Base-by-base conservation (phyloP, 441 rosid genomes). In the Populus hybrid region DNA sequence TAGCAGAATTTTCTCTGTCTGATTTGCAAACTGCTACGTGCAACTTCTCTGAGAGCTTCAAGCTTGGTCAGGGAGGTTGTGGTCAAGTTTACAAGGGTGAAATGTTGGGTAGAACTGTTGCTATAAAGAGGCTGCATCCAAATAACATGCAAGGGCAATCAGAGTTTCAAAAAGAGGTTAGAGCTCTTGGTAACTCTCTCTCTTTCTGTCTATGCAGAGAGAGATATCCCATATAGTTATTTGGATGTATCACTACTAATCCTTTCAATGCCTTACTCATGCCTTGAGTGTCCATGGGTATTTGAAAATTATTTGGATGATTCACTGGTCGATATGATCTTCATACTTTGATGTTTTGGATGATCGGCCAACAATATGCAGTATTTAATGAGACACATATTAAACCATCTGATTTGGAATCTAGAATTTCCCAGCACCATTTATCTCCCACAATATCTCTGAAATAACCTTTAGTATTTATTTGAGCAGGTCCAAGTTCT, bases 41-140 rank as follows among this genome's bases (percentile, higher is more conserved):
- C 83, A 63, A 87, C 85, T 92, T 92, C 83, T 90, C 91, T n/a
- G 93, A 91, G 79, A 90, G 91, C 83, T 92, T 92, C 83, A 89
- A 87, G 80, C 73, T 92, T 69, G 91, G 97, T 64, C 85, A 82
- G 81, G 89, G 93, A 75, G 91, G 93, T 81, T 83, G 78, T 76
- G 90, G 91, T 71, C 77, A 87, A 84, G 90, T 92, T 74, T 91
- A 86, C 85, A 91, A 90, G 83, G 96, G 94, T 72, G 96, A 92
- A 87, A 87, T 90, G 94, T 77, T 90, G 81, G 96, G 96, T 68
- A 86, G 92, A 86, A 92, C 93, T 65, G 93, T 92, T 38, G 92
- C 92, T n/a, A 86, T 89, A 80, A 92, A 90, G 84, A 86, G 79
- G 84, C 83, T 90, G 68, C 82, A 89, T 84, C 85, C 90, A 16